A percentile compares a stretch with the other conserved stretches of the same genome.
Evolutionary conservation across 2,329 filamentous ascomycete genomes (phyloP).

Genomic region (Penicillium decumbens): DNA sequence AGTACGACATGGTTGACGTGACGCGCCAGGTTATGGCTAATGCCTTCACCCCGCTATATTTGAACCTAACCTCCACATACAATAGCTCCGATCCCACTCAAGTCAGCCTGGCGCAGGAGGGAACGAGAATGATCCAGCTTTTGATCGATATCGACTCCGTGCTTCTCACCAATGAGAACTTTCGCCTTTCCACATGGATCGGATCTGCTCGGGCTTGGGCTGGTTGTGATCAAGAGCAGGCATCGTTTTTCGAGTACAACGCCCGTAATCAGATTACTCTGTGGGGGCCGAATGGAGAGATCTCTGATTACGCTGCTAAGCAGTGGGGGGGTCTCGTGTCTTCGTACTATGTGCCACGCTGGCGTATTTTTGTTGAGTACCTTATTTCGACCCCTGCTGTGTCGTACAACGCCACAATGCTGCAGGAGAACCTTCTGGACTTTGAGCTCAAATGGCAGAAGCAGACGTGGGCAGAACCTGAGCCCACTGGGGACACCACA

Average conservation of each 20-base stretch:
- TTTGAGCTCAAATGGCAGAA: slow-evolving; percentile 19
- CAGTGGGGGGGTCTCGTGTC: slow-evolving; percentile 47
- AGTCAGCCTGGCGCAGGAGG: slow-evolving; percentile 23
- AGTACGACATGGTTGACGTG: slow-evolving; percentile 49
- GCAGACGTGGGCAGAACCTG: slow-evolving; percentile 7
- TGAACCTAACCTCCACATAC: slow-evolving; percentile 35
- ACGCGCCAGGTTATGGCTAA: slow-evolving; percentile 49
- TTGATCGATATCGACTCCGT: slow-evolving; percentile 41
- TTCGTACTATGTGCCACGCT: slow-evolving; percentile 47
- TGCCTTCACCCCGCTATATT: slow-evolving; percentile 43
- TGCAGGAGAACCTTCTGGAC: slow-evolving; percentile 4
- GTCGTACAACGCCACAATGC: slow-evolving; percentile 9
- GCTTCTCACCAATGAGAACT: slow-evolving; percentile 42
- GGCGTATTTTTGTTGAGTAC: slow-evolving; percentile 46
- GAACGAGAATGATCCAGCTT: slow-evolving; percentile 29
- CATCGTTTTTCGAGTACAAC: slow-evolving; percentile 44
- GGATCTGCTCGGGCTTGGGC: slow-evolving; percentile 35
- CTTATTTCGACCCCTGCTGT: slow-evolving; percentile 8
- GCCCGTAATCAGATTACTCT: slow-evolving; percentile 50
- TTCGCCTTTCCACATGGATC: slow-evolving; percentile 44
- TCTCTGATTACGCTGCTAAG: slow-evolving; percentile 50
- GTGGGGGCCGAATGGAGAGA: slow-evolving; percentile 48
- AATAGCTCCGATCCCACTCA: slow-evolving; percentile 21
- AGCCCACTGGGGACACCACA: background rate
- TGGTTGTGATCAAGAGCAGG: slow-evolving; percentile 16